Percentiles rank a stretch among this genome's conserved stretches.
Conservation (phyloP, 306 rosid species). For the Cucurbita maxima region DNA sequence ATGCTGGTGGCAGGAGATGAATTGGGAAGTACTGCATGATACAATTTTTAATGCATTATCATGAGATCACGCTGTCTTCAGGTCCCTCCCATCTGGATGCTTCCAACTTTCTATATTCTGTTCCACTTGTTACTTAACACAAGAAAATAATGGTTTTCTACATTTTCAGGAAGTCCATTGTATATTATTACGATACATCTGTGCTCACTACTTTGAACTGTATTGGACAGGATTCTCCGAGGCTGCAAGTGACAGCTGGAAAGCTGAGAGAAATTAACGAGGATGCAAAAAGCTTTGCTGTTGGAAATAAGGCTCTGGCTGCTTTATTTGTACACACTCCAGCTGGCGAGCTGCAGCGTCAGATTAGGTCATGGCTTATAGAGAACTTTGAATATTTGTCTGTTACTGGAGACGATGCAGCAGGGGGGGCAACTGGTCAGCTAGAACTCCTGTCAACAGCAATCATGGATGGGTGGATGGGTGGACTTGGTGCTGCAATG, state of each 20-base stretch:
- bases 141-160: neutral
- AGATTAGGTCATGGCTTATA: slow-evolving; percentile 91
- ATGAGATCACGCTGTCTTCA: neutral
- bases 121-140: neutral
- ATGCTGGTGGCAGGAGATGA: neutral
- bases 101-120: neutral
- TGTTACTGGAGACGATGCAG: slow-evolving; percentile 53
- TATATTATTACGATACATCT: neutral
- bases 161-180: neutral
- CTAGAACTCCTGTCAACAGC: slow-evolving; percentile 99
- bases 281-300: slow-evolving; percentile 81
- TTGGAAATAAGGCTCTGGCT: slow-evolving; percentile 86
- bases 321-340: slow-evolving; percentile 98
- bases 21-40: neutral
- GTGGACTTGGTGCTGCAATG: slow-evolving; percentile 93
- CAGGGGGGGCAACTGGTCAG: slow-evolving; percentile 83
- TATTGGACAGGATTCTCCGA: slow-evolving; percentile 57
- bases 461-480: slow-evolving; percentile 99
- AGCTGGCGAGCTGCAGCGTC: slow-evolving; percentile 97
- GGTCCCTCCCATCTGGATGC: neutral
- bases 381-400: slow-evolving; percentile 81
- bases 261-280: slow-evolving; percentile 90
- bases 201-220: neutral
- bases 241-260: slow-evolving; percentile 94
- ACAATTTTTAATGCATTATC: neutral